Percentiles rank a stretch among this genome's conserved stretches.
phyloP scores from a whole-genome alignment of 2,329 filamentous ascomycete species.

The Aspergillus sp. region DNA sequence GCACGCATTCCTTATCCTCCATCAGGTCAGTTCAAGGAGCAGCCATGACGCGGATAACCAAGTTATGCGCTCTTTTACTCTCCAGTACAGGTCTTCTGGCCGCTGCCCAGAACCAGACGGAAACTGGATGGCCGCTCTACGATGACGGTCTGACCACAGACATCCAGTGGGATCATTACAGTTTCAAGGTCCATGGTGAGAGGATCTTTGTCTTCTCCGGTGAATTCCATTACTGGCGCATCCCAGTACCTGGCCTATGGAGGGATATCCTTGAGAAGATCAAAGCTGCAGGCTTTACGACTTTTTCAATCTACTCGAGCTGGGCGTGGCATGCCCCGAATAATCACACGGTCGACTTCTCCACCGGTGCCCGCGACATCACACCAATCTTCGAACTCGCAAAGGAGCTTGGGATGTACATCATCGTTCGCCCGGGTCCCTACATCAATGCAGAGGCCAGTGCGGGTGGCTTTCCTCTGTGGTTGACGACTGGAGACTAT shows the following conservation, averaged over 20 bases:
- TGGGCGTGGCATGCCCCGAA: constrained; percentile 54
- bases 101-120: constrained; percentile 18
- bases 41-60: constrained; percentile 15
- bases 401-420: constrained; percentile 57
- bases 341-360: constrained; percentile 52
- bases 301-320: constrained; percentile 51
- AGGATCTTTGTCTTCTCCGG: constrained; percentile 56
- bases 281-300: constrained; percentile 54
- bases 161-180: constrained; percentile 59
- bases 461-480: constrained; percentile 63
- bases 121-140: constrained; percentile 49
- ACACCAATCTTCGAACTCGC: constrained; percentile 56
- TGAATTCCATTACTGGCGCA: constrained; percentile 57
- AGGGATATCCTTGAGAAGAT: constrained; percentile 55
- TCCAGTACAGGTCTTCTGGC: constrained; percentile 15
- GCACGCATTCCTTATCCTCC: neutral
- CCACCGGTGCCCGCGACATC: constrained; percentile 57
- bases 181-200: constrained; percentile 55
- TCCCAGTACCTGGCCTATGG: constrained; percentile 55
- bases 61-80: constrained; percentile 14
- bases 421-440: constrained; percentile 60
- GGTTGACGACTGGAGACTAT: constrained; percentile 60
- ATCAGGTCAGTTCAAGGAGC: neutral
- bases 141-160: constrained; percentile 49
- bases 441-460: constrained; percentile 67